Base-by-base conservation (phyloP, 108 stramenopile species). In the Cylindrotheca fusiformis region DNA sequence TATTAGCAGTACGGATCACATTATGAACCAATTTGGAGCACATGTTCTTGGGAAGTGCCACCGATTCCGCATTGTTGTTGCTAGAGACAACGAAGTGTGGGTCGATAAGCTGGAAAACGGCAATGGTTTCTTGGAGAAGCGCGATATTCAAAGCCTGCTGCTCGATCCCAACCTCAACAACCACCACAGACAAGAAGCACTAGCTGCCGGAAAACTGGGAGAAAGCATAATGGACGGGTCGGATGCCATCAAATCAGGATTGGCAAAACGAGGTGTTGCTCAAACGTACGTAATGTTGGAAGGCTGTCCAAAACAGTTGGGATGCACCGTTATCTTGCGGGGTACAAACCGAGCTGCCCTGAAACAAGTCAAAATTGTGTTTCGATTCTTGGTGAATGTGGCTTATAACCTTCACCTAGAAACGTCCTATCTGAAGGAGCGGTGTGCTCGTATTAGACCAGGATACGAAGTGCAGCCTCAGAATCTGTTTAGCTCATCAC, bases 391-490 rank as follows among this genome's bases (percentile, higher is more conserved):
- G 59, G 77, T 98, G 26, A 81, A 79, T 54, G 81, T 82, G 18
- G 94, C 95, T 1, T 98, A 98, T 84, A 95, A 95, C 60, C 79
- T 98, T 67, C 86, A 89, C 53, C 84, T 98, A 18, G 97, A 98
- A 75, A 88, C 91, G 12, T 78, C 86, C 44, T 98, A 92, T 72
- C 65, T 95, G 44, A 67, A 74, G 54, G 95, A 96, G 60, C 89
- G 97, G 51, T 75, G 87, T 61, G 93, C 82, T 30, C 69, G 75
- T 46, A 69, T 97, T 26, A 89, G 78, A 6, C 68, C 63, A 4
- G 63, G 63, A 1, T 89, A 72, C 54, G 58, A 65, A 53, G 59
- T 77, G 26, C 63, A 71, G 29, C 58, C 53, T 6, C 72, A 60
- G 49, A 83, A 80, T 22, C 65, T 79, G 14, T 78, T 75, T 60